These are phyloP conservation scores for Talaromyces proteolyticus DNA, from an alignment of 495 filamentous ascomycete genomes.

Conservation along the genomic window DNA sequence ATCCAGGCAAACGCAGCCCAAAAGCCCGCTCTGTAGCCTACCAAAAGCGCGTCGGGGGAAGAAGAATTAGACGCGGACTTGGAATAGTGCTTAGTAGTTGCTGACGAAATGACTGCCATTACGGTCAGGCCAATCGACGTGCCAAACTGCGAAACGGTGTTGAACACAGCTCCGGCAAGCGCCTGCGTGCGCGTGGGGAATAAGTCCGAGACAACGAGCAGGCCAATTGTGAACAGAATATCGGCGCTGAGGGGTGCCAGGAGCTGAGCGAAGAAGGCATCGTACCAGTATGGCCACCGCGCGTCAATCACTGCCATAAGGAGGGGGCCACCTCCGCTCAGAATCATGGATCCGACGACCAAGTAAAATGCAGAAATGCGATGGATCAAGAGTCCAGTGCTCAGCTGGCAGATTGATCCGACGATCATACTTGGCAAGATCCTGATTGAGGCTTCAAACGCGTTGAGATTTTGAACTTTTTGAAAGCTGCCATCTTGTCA, in stretches of 20 bases:
- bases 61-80: slow-evolving; percentile 14
- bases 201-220: slow-evolving; percentile 52
- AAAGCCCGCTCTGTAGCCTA: slow-evolving; percentile 54
- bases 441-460: slow-evolving; percentile 43
- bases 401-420: slow-evolving; percentile 44
- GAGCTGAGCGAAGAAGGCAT: slow-evolving; percentile 42
- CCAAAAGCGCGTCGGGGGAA: slow-evolving; percentile 37
- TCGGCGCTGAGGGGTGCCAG: slow-evolving; percentile 45
- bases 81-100: slow-evolving; percentile 34
- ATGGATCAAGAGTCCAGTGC: slow-evolving; percentile 47
- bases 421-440: slow-evolving; percentile 49
- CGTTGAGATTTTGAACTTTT: slow-evolving; percentile 35
- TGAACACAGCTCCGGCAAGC: slow-evolving; percentile 60
- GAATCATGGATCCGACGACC: slow-evolving; percentile 31
- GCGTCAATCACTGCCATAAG: slow-evolving; percentile 45
- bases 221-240: slow-evolving; percentile 49
- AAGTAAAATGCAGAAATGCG: slow-evolving; percentile 37
- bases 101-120: slow-evolving; percentile 47
- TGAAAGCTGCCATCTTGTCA: slow-evolving; percentile 31
- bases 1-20: slow-evolving; percentile 52
- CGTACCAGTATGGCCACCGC: slow-evolving; percentile 49
- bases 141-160: slow-evolving; percentile 57
- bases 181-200: slow-evolving; percentile 53
- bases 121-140: slow-evolving; percentile 51
- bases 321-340: slow-evolving; percentile 42